Conservation (phyloP, 352 stramenopile genomes). For the Hyaloperonospora arabidopsidis region DNA sequence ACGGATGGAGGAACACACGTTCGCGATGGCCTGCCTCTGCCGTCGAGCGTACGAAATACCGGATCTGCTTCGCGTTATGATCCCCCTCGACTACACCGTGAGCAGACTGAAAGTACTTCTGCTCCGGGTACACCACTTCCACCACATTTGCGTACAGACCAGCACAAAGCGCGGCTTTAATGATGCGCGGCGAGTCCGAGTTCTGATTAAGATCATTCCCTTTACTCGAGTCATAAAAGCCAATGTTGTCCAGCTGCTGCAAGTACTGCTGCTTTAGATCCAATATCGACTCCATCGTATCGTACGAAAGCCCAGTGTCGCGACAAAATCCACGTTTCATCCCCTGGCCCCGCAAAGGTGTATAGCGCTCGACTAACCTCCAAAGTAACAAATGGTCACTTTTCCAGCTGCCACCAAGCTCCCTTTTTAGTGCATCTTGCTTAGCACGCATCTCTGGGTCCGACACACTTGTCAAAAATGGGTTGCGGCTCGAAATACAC, state of each 20-base stretch:
- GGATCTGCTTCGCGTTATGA: slow-evolving; percentile 88
- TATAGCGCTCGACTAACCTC: slow-evolving; percentile 76
- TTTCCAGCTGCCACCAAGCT: slow-evolving; percentile 51
- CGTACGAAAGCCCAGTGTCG: slow-evolving; percentile 65
- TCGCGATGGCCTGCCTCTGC: slow-evolving; percentile 33
- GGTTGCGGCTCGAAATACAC: slow-evolving; percentile 71
- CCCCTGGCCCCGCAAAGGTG: slow-evolving; percentile 37
- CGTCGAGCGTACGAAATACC: slow-evolving; percentile 83
- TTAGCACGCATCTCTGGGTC: slow-evolving; percentile 49
- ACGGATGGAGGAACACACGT: slow-evolving; percentile 95
- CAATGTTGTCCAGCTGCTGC: slow-evolving; percentile 65
- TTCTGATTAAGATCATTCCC: slow-evolving; percentile 51
- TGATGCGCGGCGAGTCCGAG: slow-evolving; percentile 77
- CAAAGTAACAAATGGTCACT: slow-evolving; percentile 76
- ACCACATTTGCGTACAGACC: slow-evolving; percentile 79
- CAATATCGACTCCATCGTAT: slow-evolving; percentile 89
- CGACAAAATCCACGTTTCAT: slow-evolving; percentile 58
- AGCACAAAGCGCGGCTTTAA: slow-evolving; percentile 82
- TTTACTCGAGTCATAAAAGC: slow-evolving; percentile 57
- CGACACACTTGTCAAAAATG: slow-evolving; percentile 67
- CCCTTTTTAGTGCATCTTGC: slow-evolving; percentile 60
- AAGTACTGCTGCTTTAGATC: slow-evolving; percentile 86
- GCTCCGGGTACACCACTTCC: slow-evolving; percentile 83
- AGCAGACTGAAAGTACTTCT: slow-evolving; percentile 92
- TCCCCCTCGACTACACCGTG: slow-evolving; percentile 88